phyloP scores from a whole-genome alignment of 768 basidiomycete species.

The Mycena olivaceomarginata region DNA sequence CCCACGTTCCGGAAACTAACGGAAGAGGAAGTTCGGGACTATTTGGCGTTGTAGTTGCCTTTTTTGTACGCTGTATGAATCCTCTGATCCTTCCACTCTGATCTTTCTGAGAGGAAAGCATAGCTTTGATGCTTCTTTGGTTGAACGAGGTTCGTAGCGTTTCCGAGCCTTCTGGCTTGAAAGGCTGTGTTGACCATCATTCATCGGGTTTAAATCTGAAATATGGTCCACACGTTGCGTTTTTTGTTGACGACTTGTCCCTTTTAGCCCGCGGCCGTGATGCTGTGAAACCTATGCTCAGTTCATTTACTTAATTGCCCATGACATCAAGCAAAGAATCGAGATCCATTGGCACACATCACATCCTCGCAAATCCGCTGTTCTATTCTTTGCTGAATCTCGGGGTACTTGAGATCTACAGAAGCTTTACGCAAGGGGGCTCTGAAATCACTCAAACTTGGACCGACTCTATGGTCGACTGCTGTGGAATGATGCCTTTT shows the following conservation, averaged over 20 bases:
- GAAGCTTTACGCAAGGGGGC: neutral
- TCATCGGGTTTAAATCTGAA: constrained; percentile 2
- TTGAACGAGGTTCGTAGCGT: constrained; percentile 15
- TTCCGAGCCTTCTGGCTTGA: constrained; percentile 22
- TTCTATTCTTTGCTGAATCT: constrained; percentile 19
- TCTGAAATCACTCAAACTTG: constrained; percentile 29
- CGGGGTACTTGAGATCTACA: neutral
- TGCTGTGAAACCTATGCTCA: constrained; percentile 38
- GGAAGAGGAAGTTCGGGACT: constrained; percentile 98
- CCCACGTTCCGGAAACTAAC: constrained; percentile 96
- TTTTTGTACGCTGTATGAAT: constrained; percentile 49
- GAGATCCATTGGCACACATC: constrained; percentile 36
- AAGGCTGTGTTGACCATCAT: constrained; percentile 37
- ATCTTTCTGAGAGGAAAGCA: constrained; percentile 40
- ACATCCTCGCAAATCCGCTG: constrained; percentile 16
- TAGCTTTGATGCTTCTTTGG: constrained; percentile 32
- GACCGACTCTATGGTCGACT: constrained; percentile 17
- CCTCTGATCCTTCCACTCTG: constrained; percentile 41
- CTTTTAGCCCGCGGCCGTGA: constrained; percentile 29
- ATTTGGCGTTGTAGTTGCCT: constrained; percentile 84
- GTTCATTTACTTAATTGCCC: constrained; percentile 6
- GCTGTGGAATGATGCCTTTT: constrained; percentile 31
- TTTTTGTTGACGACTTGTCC: constrained; percentile 20
- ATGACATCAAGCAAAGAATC: constrained; percentile 39
- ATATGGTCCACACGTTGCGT: constrained; percentile 30